Evolutionary conservation across 805 yeast genomes (phyloP), one percentile per base, ranked within the genome.

Genomic region (Nakazawaea populi): DNA sequence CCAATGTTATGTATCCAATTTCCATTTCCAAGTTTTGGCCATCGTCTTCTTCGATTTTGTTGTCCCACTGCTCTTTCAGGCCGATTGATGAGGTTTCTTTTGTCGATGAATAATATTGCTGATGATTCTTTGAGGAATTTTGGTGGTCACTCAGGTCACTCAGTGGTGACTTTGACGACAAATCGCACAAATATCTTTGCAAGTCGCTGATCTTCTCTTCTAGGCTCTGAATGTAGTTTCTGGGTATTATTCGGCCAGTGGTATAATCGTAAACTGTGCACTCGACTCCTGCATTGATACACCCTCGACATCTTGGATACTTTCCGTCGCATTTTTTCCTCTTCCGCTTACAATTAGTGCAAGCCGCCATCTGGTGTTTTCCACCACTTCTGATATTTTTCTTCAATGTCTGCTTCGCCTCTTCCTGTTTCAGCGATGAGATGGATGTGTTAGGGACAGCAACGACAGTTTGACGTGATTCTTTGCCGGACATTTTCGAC

Each of bases 281-380:
- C 32, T 69, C 74, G 2, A 58, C 65, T 1, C 70, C 71, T 5
- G 70, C 68, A 48, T 65, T 65, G 32, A 56, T 61, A 56, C 82
- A 77, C 35, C 69, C 64, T 14, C 70, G 55, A 53, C 83, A 78
- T 44, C 65, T 60, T 1, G 83, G 83, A 56, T 76, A 75, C 36
- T 63, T 64, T 39, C 77, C 80, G 60, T 77, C 81, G 56, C 83
- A 78, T 56, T 72, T 73, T 56, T 75, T 70, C 58, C 78, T 74
- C 56, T 71, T 74, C 51, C 59, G 56, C 48, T 80, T 71, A 57
- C 83, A 78, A 37, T 76, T 59, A 53, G 74, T 75, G 56, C 83
- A 79, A 1, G 82, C 81, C 3, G 78, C 72, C 46, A 73, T 72
- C 34, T 61, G 68, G 44, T 68, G 69, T 39, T 63, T 64, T 3